Conservation (phyloP, 805 yeast species). For the Candida patagonica region DNA sequence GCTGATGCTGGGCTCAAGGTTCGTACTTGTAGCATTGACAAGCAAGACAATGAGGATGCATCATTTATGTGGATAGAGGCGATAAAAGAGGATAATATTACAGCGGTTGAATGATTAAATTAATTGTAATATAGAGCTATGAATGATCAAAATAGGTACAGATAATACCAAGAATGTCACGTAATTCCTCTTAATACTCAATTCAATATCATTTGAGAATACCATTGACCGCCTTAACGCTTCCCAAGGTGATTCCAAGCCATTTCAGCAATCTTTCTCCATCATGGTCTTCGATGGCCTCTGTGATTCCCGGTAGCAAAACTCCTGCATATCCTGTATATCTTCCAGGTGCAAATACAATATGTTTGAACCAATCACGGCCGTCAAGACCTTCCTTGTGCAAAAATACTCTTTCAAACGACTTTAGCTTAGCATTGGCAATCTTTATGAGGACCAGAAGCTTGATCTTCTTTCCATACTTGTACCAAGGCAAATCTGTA, state of each 20-base stretch:
- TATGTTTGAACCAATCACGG: slow-evolving; percentile 51
- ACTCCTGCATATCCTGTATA: slow-evolving; percentile 56
- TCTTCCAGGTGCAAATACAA: slow-evolving; percentile 50
- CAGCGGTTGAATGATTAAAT: no score
- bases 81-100: no score
- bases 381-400: slow-evolving; percentile 39
- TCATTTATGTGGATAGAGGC: no score
- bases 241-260: slow-evolving; percentile 27
- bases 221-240: slow-evolving; percentile 8
- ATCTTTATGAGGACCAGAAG: slow-evolving; percentile 18
- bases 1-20: no score
- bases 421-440: slow-evolving; percentile 34
- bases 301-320: slow-evolving; percentile 45
- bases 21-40: no score
- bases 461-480: slow-evolving; percentile 20
- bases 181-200: background rate
- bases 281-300: slow-evolving; percentile 43
- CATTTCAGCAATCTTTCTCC: slow-evolving; percentile 31
- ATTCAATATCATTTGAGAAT: slow-evolving; percentile 1
- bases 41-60: no score
- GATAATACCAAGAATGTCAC: no score
- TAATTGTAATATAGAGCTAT: no score
- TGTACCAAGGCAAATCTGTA: slow-evolving; percentile 75
- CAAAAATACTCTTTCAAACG: slow-evolving; percentile 39
- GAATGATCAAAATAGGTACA: no score